Evolutionary conservation across 192 early-diverging fungal species (phyloP).

Genomic region (Podila epicladia): DNA sequence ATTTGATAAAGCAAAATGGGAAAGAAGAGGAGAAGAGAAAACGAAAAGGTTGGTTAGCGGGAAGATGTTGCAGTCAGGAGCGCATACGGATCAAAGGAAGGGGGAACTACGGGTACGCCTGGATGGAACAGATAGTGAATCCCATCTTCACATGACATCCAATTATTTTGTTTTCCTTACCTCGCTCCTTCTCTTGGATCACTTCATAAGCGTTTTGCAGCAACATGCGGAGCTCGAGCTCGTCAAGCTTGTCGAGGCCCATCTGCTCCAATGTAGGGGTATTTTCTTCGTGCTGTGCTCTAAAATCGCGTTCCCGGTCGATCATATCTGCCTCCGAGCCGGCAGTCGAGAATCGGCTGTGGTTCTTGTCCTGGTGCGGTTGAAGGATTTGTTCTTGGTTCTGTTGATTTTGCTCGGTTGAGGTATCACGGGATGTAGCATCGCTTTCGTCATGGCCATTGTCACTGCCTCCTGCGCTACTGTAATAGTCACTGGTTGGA

Average conservation of each 20-base stretch:
- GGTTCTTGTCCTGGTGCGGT: slow-evolving; percentile 1
- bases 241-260: slow-evolving; percentile 21
- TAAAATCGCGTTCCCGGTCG: background rate
- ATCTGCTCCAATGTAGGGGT: slow-evolving; percentile 21
- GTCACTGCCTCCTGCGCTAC: slow-evolving; percentile 22
- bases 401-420: background rate
- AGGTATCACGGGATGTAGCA: background rate
- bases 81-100: background rate
- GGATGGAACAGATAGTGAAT: background rate
- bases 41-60: background rate
- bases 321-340: slow-evolving; percentile 2
- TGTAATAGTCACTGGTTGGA: slow-evolving; percentile 28
- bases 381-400: slow-evolving; percentile 6
- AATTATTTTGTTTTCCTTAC: slow-evolving; percentile 5
- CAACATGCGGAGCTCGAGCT: slow-evolving; percentile 25
- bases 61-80: slow-evolving; percentile 1
- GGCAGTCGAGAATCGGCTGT: background rate
- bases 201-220: slow-evolving; percentile 25
- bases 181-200: slow-evolving; percentile 45
- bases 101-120: background rate
- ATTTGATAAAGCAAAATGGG: background rate
- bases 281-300: slow-evolving; percentile 2
- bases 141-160: background rate
- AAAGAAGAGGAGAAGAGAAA: background rate
- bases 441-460: slow-evolving; percentile 26